phyloP scores from a whole-genome alignment of 2,329 filamentous ascomycete species.

The Aureobasidium namibiae region DNA sequence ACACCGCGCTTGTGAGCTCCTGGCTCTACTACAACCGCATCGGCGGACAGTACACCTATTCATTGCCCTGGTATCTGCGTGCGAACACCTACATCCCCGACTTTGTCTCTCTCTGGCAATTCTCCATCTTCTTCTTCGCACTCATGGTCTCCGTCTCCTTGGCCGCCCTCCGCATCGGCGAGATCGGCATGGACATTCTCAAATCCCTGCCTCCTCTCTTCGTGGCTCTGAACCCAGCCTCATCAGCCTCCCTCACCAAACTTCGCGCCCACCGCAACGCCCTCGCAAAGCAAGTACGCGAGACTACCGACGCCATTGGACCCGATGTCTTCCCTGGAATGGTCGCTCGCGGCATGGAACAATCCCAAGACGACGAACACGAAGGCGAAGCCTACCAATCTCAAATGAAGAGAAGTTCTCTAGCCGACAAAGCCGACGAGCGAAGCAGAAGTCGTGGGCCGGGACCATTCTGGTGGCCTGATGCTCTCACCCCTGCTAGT shows the following conservation, averaged over 20 bases:
- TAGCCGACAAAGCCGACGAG: background rate
- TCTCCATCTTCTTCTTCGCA: conserved; percentile 66
- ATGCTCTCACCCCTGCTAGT: background rate
- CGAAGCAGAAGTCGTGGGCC: conserved; percentile 5
- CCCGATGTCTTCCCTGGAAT: conserved; percentile 75
- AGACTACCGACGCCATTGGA: conserved; percentile 88
- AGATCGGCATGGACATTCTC: conserved; percentile 97
- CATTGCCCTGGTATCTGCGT: conserved; percentile 2
- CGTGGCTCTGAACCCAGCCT: conserved; percentile 74
- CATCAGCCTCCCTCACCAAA: conserved; percentile 72
- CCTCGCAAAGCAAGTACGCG: conserved; percentile 74
- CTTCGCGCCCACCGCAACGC: conserved; percentile 64
- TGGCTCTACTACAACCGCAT: conserved; percentile 76
- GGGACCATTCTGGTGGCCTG: background rate
- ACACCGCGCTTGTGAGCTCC: conserved; percentile 64
- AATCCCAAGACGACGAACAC: background rate
- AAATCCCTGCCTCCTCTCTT: conserved; percentile 87
- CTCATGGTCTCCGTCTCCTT: conserved; percentile 86
- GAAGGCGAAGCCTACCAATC: conserved; percentile 2
- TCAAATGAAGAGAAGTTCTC: conserved; percentile 1
- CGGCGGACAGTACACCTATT: conserved; percentile 45
- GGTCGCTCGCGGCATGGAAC: conserved; percentile 59
- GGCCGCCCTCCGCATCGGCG: conserved; percentile 85
- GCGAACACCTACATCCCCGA: conserved; percentile 52
- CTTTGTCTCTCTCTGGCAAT: conserved; percentile 70